Conservation (phyloP, 2,329 filamentous ascomycete genomes). For the Calonectria multiphialidica region DNA sequence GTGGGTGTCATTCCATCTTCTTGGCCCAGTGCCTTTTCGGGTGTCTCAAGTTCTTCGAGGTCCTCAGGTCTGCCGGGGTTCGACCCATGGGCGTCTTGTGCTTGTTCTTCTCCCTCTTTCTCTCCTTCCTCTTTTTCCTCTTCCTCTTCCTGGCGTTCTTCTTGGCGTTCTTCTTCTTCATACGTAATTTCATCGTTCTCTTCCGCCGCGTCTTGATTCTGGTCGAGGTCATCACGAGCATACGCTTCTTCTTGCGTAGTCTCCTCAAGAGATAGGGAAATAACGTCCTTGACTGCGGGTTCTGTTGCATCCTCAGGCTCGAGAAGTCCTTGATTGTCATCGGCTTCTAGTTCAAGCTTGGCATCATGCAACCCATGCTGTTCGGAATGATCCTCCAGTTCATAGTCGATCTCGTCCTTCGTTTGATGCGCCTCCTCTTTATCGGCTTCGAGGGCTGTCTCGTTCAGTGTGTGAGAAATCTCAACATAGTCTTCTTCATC, state of each 20-base stretch:
- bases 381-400: conserved; percentile 40
- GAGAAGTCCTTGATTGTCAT: conserved; percentile 10
- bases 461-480: conserved; percentile 16
- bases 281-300: background rate
- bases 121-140: background rate
- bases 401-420: conserved; percentile 47
- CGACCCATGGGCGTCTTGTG: background rate
- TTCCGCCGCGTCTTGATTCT: background rate
- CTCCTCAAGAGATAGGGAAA: conserved; percentile 11
- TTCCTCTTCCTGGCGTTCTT: no score
- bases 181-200: conserved; percentile 35
- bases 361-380: conserved; percentile 18
- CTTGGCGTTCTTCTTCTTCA: conserved; percentile 35
- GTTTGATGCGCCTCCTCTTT: conserved; percentile 30
- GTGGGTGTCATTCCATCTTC: background rate
- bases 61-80: background rate
- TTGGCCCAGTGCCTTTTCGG: conserved; percentile 5
- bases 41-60: background rate
- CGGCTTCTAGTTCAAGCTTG: conserved; percentile 18
- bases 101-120: background rate
- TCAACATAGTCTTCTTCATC: conserved; percentile 15
- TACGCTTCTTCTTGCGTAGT: conserved; percentile 2
- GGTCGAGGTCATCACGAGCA: background rate
- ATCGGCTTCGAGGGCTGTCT: background rate
- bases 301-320: conserved; percentile 3